Percentiles rank a stretch among this genome's conserved stretches.
Evolutionary conservation across 1,284 basidiomycete species (phyloP).

Genomic region (Microbotryum intermedium): DNA sequence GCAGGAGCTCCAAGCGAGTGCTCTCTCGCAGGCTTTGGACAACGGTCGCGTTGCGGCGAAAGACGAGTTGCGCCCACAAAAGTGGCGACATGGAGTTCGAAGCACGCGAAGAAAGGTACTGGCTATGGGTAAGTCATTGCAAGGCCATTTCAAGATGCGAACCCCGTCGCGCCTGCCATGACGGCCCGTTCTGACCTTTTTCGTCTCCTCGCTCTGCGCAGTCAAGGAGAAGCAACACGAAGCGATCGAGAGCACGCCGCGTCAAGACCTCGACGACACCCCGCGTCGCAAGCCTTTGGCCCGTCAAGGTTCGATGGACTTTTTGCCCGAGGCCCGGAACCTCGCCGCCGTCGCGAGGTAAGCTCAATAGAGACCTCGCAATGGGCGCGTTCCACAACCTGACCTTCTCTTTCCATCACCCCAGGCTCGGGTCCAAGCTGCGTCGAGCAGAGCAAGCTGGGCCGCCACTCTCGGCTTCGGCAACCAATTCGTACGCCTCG

Average conservation of each 20-base stretch:
- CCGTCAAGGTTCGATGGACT: constrained; percentile 25
- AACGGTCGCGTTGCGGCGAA: neutral
- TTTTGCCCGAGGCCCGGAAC: constrained; percentile 15
- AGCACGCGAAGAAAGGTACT: constrained; percentile 21
- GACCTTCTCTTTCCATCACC: neutral
- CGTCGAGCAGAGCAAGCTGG: constrained; percentile 9
- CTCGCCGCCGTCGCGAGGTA: constrained; percentile 17
- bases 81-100: constrained; percentile 17
- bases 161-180: neutral
- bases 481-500: neutral
- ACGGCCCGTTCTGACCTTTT: neutral
- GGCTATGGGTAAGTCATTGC: constrained; percentile 11
- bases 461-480: neutral
- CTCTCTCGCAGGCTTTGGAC: neutral
- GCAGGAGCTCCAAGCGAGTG: neutral
- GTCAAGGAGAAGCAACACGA: constrained; percentile 13
- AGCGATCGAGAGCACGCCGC: constrained; percentile 15
- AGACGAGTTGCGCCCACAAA: neutral
- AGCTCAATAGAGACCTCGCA: neutral
- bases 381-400: neutral
- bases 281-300: constrained; percentile 14
- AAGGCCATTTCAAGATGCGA: no score
- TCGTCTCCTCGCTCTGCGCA: neutral
- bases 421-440: constrained; percentile 23
- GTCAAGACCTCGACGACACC: constrained; percentile 22